A percentile compares a stretch with the other conserved stretches of the same genome.
phyloP scores from a whole-genome alignment of 345 rosid genomes.

The Salix suchowensis region DNA sequence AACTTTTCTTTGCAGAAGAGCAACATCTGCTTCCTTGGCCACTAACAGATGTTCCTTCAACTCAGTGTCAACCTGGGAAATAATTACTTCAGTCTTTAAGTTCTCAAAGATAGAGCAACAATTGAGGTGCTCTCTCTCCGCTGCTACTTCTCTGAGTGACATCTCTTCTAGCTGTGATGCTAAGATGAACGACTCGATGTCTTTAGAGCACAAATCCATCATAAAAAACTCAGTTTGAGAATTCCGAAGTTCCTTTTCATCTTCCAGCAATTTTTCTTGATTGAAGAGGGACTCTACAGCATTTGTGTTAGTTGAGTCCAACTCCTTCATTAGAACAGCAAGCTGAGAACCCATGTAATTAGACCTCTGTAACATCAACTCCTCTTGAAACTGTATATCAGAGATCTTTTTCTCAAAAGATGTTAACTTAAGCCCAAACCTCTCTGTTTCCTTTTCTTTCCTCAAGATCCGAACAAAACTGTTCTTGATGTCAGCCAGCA shows the following conservation, averaged over 20 bases:
- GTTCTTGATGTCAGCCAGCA: constrained; percentile 74
- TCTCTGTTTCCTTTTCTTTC: constrained; percentile 77
- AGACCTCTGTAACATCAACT: constrained; percentile 82
- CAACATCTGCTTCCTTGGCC: constrained; percentile 34
- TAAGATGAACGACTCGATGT: constrained; percentile 63
- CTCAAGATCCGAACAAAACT: constrained; percentile 65
- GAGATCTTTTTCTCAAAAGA: constrained; percentile 62
- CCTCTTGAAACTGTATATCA: constrained; percentile 75
- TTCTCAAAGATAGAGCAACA: constrained; percentile 42
- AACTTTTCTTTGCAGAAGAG: constrained; percentile 31
- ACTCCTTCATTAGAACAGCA: constrained; percentile 63
- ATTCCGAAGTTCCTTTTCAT: constrained; percentile 40
- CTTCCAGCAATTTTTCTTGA: constrained; percentile 50
- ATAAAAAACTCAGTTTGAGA: constrained; percentile 49
- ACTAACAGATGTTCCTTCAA: constrained; percentile 39
- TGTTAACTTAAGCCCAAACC: constrained; percentile 51
- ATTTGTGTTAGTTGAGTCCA: constrained; percentile 53
- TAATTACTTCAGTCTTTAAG: constrained; percentile 41
- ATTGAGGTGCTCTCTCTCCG: constrained; percentile 29
- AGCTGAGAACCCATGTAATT: constrained; percentile 76
- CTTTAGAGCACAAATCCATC: constrained; percentile 52
- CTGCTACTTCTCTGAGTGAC: constrained; percentile 28
- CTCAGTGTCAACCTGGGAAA: constrained; percentile 47
- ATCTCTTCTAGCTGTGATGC: constrained; percentile 47
- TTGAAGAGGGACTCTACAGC: constrained; percentile 45